Conservation (phyloP, 176 grass and related monocot species). For the Tuctoria greenei region DNA sequence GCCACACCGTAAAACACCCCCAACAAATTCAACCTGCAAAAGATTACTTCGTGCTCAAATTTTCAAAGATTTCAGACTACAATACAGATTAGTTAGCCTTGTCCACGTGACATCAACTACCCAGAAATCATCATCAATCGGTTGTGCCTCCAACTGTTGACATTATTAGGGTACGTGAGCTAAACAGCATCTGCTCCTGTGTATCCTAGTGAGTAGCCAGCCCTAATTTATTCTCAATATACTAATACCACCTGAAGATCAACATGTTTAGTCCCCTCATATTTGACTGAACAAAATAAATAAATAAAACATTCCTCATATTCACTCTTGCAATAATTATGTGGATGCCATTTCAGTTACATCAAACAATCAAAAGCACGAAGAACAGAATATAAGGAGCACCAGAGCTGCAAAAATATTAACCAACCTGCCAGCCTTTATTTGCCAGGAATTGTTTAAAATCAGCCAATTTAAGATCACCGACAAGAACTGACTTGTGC, state of each 20-base stretch:
- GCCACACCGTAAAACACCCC: conserved; percentile 75
- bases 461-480: conserved; percentile 81
- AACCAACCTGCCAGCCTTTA: conserved; percentile 75
- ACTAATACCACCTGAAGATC: neutral
- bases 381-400: neutral
- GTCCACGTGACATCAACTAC: neutral
- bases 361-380: neutral
- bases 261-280: neutral
- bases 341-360: neutral
- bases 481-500: conserved; percentile 88
- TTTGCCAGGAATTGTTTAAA: conserved; percentile 91
- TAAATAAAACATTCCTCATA: neutral
- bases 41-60: neutral
- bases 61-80: conserved; percentile 4
- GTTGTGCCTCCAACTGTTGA: neutral
- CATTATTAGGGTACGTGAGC: neutral
- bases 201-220: neutral
- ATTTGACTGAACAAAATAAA: neutral
- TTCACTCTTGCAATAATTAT: neutral
- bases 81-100: conserved; percentile 10
- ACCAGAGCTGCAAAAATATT: neutral
- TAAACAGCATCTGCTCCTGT: neutral
- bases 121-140: conserved; percentile 1
- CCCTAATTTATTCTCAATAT: neutral
- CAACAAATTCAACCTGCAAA: conserved; percentile 80